A percentile compares a stretch with the other conserved stretches of the same genome.
These are phyloP conservation scores for Hyphopichia khmerensis DNA, from an alignment of 1,139 yeast genomes.

Conservation along the genomic window DNA sequence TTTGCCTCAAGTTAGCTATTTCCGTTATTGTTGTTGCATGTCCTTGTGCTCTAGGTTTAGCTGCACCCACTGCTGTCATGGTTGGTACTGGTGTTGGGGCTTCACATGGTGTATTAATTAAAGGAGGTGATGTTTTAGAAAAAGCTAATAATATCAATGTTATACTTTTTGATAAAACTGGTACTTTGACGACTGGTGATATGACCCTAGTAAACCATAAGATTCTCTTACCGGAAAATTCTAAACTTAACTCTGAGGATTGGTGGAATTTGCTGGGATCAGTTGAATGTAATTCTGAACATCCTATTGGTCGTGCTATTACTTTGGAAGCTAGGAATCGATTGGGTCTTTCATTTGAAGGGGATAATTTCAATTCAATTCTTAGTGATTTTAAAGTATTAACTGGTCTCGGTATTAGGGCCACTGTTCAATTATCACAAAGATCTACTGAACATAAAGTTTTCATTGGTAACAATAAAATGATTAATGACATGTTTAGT, in stretches of 20 bases:
- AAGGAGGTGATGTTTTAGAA: slow-evolving; percentile 91
- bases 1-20: slow-evolving; percentile 79
- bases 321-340: slow-evolving; percentile 27
- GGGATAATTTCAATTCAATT: slow-evolving; percentile 28
- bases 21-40: slow-evolving; percentile 96
- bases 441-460: slow-evolving; percentile 25
- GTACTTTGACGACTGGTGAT: slow-evolving; percentile 85
- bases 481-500: slow-evolving; percentile 32
- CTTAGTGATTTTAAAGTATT: slow-evolving; percentile 47
- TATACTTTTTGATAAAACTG: slow-evolving; percentile 91
- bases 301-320: slow-evolving; percentile 82
- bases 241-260: slow-evolving; percentile 14
- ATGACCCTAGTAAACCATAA: slow-evolving; percentile 54
- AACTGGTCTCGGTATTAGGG: slow-evolving; percentile 74
- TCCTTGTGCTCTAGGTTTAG: slow-evolving; percentile 95
- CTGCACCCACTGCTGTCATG: slow-evolving; percentile 98
- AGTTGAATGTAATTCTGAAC: slow-evolving; percentile 75
- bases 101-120: slow-evolving; percentile 79
- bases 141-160: slow-evolving; percentile 62
- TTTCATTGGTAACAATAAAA: slow-evolving; percentile 55
- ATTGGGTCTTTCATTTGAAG: slow-evolving; percentile 31
- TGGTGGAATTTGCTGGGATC: slow-evolving; percentile 66
- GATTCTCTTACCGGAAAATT: slow-evolving; percentile 6
- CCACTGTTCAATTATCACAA: slow-evolving; percentile 29
- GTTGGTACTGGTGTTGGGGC: slow-evolving; percentile 99